A percentile compares a stretch with the other conserved stretches of the same genome.
Conservation (phyloP, 768 basidiomycete genomes). For the Strobilomyces dryophilus region DNA sequence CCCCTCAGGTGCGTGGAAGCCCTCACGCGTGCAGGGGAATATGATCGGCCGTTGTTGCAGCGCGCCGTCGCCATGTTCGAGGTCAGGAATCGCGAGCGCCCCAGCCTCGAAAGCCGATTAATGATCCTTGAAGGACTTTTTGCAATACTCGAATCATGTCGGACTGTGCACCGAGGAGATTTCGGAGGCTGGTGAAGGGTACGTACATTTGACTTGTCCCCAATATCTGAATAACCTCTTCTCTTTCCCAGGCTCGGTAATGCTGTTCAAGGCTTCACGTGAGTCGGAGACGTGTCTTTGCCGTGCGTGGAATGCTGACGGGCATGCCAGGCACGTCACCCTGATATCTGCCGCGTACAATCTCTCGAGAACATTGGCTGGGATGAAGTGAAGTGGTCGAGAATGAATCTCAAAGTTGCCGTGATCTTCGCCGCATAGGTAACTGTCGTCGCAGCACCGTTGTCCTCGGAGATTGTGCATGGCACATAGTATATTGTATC, state of each 20-base stretch:
- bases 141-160: conserved; percentile 83
- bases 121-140: conserved; percentile 51
- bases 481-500: too few species aligned
- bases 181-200: conserved; percentile 82
- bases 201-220: conserved; percentile 19
- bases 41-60: conserved; percentile 59
- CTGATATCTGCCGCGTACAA: conserved; percentile 84
- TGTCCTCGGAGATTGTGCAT: too few species aligned
- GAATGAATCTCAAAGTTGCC: too few species aligned
- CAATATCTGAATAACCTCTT: not conserved
- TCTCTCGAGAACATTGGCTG: conserved; percentile 56
- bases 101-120: not conserved
- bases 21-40: conserved; percentile 81
- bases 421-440: too few species aligned
- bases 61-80: conserved; percentile 87
- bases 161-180: conserved; percentile 85
- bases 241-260: conserved; percentile 61
- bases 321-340: conserved; percentile 61
- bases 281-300: conserved; percentile 27
- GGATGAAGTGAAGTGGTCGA: conserved; percentile 12
- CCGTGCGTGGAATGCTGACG: not conserved
- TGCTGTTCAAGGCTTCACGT: conserved; percentile 90
- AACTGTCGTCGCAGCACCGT: too few species aligned
- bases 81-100: conserved; percentile 38
- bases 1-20: conserved; percentile 76